Base-by-base conservation (phyloP, 2,329 filamentous ascomycete genomes). In the Fusarium cyanostomum region DNA sequence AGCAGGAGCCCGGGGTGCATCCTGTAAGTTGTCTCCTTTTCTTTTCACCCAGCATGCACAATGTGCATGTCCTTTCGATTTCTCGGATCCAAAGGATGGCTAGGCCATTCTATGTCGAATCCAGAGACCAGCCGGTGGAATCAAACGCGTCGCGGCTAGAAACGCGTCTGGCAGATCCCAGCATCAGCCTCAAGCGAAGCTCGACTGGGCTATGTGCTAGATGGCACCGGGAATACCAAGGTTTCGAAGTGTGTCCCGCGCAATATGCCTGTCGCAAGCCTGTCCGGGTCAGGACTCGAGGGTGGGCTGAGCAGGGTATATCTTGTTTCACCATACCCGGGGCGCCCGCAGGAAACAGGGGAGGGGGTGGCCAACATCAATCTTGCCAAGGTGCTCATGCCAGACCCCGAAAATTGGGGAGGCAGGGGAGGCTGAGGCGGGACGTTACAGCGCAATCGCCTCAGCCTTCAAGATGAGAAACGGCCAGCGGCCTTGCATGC, bases 281-380 rank as follows among this genome's bases (percentile, higher is more conserved):
- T 79, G 75, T 67, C 78, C 73, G 69, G 74, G 77, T 74, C 74
- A 75, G 75, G 77, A 78, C 75, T 76, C 71, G 73, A 65, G 70
- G 59, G 72, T 72, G 74, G 79, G 76, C 79, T 79, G 80, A 79
- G 68, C 80, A 83, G 78, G 81, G 80, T 78, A 75, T 66, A 68
- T 77, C 72, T 74, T 80, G 82, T 84, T 84, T 84, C 82, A 84
- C 79, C 76, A 70, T 71, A 75, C 74, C 77, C 74, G 72, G 79
- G 78, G 74, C 69, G 63, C 67, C 71, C 69, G 70, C 72, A 72
- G 65, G 54, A 52, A 52, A 64, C 61, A 70, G 56, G 70, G 70
- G 61, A 61, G 63, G 59, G 59, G 68, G 67, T 69, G 68, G 58
- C 51, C 41, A 59, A 35, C 49, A 57, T 58, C 41, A 64, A 43